Base-by-base conservation (phyloP, 169 alveolate species). In the Cryptosporidium bovis region DNA sequence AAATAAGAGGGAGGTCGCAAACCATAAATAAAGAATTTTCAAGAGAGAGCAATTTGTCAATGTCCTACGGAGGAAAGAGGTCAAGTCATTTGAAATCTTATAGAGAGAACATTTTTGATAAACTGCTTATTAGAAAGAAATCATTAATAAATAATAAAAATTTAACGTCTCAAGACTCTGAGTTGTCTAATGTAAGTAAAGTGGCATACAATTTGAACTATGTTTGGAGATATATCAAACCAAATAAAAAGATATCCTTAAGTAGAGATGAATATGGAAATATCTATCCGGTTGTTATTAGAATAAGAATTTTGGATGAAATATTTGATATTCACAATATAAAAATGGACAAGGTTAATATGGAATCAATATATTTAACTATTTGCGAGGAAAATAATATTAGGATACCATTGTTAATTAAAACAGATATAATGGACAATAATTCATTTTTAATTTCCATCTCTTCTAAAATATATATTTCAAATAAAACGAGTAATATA, bases 211-310 rank as follows among this genome's bases (percentile, higher is more conserved):
- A 27, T 13, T n/a, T 77, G 10, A 20, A 60, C n/a, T 77, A 77
- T 33, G 71, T 77, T 3, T 77, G 87, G 87, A 77, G 71, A 34
- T 62, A 77, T 15, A 18, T 77, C 12, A 56, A 77, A 27, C 87
- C 87, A 20, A 60, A 77, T 27, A 27, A 60, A 18, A 77, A 77
- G 20, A 77, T 77, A 16, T 58, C 64, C 8, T 44, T 77, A 18
- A 62, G 64, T 48, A 77, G 65, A 60, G 87, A 62, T 20, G 77
- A 56, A n/a, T 60, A 60, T 31, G 87, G 87, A 20, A 62, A 77
- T 29, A 60, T 65, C 1, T 77, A 77, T 66, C 87, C 87, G 7
- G 55, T 77, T n/a, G 51, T 62, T n/a, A 34, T 77, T 0, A 77
- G 87, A 60, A 77, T 77, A 24, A 29, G 87, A 77, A 40, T 77